These are phyloP conservation scores for Pigoraptor vietnamica DNA, from an alignment of 78 protist species.

Conservation along the genomic window DNA sequence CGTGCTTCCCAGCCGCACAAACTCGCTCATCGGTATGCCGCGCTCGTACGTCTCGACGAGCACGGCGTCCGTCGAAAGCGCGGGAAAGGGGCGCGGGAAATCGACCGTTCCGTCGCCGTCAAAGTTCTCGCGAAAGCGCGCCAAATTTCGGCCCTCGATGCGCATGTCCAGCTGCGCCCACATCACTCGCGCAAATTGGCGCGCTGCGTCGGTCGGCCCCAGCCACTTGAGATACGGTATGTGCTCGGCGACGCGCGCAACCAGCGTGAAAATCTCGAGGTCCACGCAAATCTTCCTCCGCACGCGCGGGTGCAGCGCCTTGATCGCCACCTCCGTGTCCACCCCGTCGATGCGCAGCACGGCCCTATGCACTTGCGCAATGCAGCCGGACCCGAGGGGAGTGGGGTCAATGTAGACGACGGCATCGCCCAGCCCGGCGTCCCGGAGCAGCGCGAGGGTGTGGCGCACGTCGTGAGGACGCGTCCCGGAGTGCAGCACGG, in stretches of 20 bases:
- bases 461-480: background rate
- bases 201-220: background rate
- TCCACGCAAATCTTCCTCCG: background rate
- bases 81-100: background rate
- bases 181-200: constrained; percentile 21
- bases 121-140: background rate
- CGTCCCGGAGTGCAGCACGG: background rate
- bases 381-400: constrained; percentile 26
- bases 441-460: background rate
- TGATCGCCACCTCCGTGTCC: constrained; percentile 6
- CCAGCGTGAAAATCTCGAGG: background rate
- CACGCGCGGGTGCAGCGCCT: constrained; percentile 34
- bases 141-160: constrained; percentile 23
- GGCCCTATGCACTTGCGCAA: constrained; percentile 40
- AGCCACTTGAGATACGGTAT: constrained; percentile 2
- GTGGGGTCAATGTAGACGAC: background rate
- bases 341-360: background rate
- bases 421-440: background rate
- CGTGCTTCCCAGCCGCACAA: background rate
- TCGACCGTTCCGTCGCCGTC: background rate
- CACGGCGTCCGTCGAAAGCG: background rate
- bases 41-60: constrained; percentile 19
- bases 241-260: background rate
- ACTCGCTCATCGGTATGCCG: constrained; percentile 5
- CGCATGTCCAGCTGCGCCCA: constrained; percentile 25